Percentiles rank a stretch among this genome's conserved stretches.
Evolutionary conservation across 176 grass and related monocot species (phyloP).

Genomic region (Cenchrus purpureus): DNA sequence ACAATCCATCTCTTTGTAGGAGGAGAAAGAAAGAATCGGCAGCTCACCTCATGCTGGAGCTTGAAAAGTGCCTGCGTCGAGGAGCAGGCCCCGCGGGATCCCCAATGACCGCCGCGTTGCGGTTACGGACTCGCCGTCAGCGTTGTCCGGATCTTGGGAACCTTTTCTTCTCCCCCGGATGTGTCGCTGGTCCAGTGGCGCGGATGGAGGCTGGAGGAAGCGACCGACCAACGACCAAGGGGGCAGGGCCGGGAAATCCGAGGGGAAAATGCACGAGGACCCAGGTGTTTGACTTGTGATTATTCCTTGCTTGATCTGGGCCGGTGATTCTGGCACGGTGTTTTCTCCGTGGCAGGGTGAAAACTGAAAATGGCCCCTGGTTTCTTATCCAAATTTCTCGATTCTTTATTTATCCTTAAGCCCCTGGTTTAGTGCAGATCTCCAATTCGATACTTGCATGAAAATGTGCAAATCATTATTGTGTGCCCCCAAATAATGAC

Average conservation of each 20-base stretch:
- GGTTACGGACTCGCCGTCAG: neutral
- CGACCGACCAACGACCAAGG: slow-evolving; percentile 2
- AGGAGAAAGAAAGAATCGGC: neutral
- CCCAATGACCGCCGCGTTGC: slow-evolving; percentile 24
- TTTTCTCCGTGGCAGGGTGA: slow-evolving; percentile 1
- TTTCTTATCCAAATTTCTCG: neutral
- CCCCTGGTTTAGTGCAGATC: neutral
- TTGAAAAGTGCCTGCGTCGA: slow-evolving; percentile 10
- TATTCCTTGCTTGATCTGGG: neutral
- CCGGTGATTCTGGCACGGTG: neutral
- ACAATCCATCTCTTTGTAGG: neutral
- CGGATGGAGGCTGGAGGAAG: slow-evolving; percentile 13
- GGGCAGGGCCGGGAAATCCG: slow-evolving; percentile 24
- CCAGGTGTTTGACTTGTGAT: slow-evolving; percentile 13
- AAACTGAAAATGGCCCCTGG: neutral
- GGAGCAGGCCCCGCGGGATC: slow-evolving; percentile 32
- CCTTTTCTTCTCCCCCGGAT: slow-evolving; percentile 15
- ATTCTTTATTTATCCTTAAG: neutral
- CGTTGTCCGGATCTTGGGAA: slow-evolving; percentile 10
- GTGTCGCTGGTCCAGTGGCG: slow-evolving; percentile 27
- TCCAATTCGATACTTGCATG: neutral
- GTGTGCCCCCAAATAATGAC: neutral
- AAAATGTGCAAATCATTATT: neutral
- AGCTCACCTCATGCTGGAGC: slow-evolving; percentile 47
- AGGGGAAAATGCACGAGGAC: neutral